A percentile compares a stretch with the other conserved stretches of the same genome.
phyloP scores from a whole-genome alignment of 2,329 filamentous ascomycete genomes.

The Pseudogymnoascus sp. region DNA sequence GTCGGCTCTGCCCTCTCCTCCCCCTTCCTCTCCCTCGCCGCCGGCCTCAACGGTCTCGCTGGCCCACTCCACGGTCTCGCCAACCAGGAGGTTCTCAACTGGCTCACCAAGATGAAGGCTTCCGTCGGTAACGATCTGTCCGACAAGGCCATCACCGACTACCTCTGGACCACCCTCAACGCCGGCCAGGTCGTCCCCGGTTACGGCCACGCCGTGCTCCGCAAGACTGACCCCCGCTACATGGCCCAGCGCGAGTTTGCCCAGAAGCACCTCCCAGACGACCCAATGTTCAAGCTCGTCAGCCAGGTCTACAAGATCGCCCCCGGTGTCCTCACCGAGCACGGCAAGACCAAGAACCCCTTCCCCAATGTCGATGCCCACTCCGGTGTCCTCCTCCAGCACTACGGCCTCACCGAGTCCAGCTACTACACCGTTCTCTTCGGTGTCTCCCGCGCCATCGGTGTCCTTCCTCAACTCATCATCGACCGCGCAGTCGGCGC shows the following conservation, averaged over 20 bases:
- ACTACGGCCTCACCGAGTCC: slow-evolving; percentile 97
- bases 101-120: slow-evolving; percentile 99
- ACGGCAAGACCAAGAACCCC: slow-evolving; percentile 99
- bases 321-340: slow-evolving; percentile 93
- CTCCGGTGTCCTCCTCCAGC: slow-evolving; percentile 97
- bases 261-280: slow-evolving; percentile 75
- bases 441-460: slow-evolving; percentile 94
- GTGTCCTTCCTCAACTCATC: slow-evolving; percentile 98
- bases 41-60: slow-evolving; percentile 95
- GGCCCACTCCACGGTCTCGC: slow-evolving; percentile 97
- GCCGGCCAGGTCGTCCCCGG: slow-evolving; percentile 91
- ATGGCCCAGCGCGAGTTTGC: slow-evolving; percentile 97
- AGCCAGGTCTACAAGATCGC: slow-evolving; percentile 99
- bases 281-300: slow-evolving; percentile 99
- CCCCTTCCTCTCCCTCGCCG: slow-evolving; percentile 90
- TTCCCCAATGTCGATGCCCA: slow-evolving; percentile 98
- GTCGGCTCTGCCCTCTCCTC: slow-evolving; percentile 95
- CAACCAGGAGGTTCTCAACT: slow-evolving; percentile 99
- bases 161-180: slow-evolving; percentile 98
- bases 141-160: slow-evolving; percentile 94
- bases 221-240: slow-evolving; percentile 99
- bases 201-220: slow-evolving; percentile 97
- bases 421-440: slow-evolving; percentile 99
- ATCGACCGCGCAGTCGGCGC: slow-evolving; percentile 96
- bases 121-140: slow-evolving; percentile 85